These are phyloP conservation scores for Stagonosporopsis cucurbitacearum DNA, from an alignment of 2,329 filamentous ascomycete species.

Conservation along the genomic window DNA sequence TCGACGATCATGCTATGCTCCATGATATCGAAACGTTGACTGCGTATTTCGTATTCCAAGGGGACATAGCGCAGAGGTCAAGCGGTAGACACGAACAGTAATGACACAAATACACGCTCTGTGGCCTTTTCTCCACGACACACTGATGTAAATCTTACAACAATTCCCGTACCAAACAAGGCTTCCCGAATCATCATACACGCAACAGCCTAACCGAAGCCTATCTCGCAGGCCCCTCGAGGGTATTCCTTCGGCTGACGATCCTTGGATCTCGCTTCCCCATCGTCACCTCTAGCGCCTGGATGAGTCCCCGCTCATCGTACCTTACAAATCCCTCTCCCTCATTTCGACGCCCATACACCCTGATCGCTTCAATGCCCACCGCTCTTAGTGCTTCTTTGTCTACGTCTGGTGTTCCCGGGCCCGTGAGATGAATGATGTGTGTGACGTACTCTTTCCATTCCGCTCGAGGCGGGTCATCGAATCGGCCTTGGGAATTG, in stretches of 20 bases:
- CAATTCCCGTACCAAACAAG: not conserved
- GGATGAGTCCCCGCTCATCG: conserved; percentile 74
- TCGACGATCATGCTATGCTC: not conserved
- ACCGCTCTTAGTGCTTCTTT: conserved; percentile 65
- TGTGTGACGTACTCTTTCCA: conserved; percentile 80
- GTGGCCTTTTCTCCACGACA: too few relatives aligned
- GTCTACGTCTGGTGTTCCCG: conserved; percentile 73
- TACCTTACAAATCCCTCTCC: conserved; percentile 68
- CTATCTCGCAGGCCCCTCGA: conserved; percentile 23
- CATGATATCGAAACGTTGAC: not conserved
- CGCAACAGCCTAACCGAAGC: not conserved
- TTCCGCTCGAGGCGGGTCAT: conserved; percentile 46
- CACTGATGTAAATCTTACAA: not conserved
- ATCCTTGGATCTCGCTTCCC: conserved; percentile 66
- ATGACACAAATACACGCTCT: not conserved
- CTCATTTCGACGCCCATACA: conserved; percentile 73
- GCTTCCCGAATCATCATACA: too few relatives aligned
- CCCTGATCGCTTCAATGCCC: conserved; percentile 77
- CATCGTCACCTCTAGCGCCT: conserved; percentile 79
- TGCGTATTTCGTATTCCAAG: not conserved
- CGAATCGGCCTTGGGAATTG: conserved; percentile 57
- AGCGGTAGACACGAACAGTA: not conserved
- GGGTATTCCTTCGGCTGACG: conserved; percentile 66
- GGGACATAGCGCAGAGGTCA: not conserved
- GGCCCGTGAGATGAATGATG: conserved; percentile 77